phyloP scores from a whole-genome alignment of 23 red algal species.

The Gracilaria gracilis region DNA sequence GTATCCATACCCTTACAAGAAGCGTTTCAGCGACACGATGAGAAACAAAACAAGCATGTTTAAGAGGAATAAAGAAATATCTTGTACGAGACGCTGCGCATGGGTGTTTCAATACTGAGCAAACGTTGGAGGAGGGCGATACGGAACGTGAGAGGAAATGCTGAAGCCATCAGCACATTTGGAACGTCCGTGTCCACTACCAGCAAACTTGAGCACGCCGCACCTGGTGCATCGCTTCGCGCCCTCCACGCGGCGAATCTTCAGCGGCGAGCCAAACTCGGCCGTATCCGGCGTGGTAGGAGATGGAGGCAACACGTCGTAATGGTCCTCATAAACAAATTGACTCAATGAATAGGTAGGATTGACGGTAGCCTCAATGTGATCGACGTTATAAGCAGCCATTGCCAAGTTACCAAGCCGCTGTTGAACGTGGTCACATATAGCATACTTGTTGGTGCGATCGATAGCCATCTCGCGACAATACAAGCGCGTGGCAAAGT shows the following conservation, averaged over 20 bases:
- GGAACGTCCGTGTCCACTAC: constrained; percentile 71
- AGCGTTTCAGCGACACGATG: background rate
- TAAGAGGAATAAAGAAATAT: background rate
- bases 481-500: background rate
- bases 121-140: background rate
- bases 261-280: constrained; percentile 44
- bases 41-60: background rate
- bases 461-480: background rate
- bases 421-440: background rate
- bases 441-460: background rate
- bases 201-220: constrained; percentile 57
- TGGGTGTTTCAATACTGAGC: background rate
- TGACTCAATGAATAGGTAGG: background rate
- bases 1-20: background rate
- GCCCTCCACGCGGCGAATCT: constrained; percentile 49
- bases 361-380: background rate
- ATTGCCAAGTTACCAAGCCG: constrained; percentile 16
- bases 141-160: constrained; percentile 59
- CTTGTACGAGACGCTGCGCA: background rate
- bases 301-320: background rate
- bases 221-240: constrained; percentile 65
- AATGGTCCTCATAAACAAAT: background rate
- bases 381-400: constrained; percentile 4
- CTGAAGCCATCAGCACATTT: constrained; percentile 64
- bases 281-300: constrained; percentile 25